Base-by-base conservation (phyloP, 306 rosid species). In the apple (Malus domestica) region DNA sequence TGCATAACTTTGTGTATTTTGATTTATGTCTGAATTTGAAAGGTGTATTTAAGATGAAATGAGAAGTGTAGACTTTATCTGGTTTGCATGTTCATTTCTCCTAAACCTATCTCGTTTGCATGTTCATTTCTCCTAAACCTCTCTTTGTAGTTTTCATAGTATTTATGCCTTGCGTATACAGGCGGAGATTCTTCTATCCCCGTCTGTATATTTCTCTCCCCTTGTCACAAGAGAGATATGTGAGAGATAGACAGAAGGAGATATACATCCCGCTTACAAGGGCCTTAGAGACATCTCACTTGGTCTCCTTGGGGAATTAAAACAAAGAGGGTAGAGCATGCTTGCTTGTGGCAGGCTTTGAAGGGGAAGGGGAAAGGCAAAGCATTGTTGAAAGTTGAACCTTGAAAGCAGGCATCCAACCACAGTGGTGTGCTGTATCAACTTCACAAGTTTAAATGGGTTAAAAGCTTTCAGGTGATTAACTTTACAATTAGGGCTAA, bases 291-390 rank as follows among this genome's bases (percentile, higher is more conserved):
- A 49, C 55, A 15, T 49, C 5, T 49, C 55, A 4, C 20, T 49
- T 5, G 55, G 22, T 25, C 30, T 23, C 16, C 67, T 42, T 67
- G 15, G 73, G 73, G 67, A 67, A 67, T 44, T 32, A 8, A 59
- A 77, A 60, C 23, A 46, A 46, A 69, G 13, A 58, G 23, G 60
- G 19, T 58, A 3, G 4, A 63, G 74, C 80, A 23, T 70, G 73
- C 60, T 61, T 74, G 71, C 49, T 38, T 75, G 61, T 45, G 72
- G 8, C 84, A 69, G 66, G 80, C 77, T 69, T 80, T 51, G 3
- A 20, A 27, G 63, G 46, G 63, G 19, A 18, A 18, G 32, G 15
- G 15, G 19, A 19, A 62, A 54, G 55, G 68, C 38, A 63, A 75
- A 63, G 52, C 38, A 44, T 12, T 72, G 57, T 13, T 7, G 64